phyloP scores from a whole-genome alignment of 169 alveolate genomes.

The Besnoitia besnoiti region DNA sequence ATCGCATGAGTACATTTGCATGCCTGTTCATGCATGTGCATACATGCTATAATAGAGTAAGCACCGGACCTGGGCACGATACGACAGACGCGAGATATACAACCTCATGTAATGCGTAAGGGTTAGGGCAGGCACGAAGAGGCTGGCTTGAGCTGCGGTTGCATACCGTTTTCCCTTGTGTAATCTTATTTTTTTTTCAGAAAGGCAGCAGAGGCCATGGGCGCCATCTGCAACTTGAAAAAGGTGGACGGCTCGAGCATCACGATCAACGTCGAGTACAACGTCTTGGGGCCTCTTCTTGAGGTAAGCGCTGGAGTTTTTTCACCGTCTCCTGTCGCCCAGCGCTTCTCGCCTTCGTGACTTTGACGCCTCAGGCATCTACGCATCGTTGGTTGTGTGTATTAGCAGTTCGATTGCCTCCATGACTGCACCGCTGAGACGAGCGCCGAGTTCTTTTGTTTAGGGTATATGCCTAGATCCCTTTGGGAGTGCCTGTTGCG shows the following conservation, averaged over 20 bases:
- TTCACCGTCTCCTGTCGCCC: neutral
- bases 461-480: neutral
- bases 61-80: constrained; percentile 68
- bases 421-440: too few relatives aligned
- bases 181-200: constrained; percentile 56
- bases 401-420: too few relatives aligned
- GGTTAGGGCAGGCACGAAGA: too few relatives aligned
- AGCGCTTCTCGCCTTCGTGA: neutral
- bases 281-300: constrained; percentile 88
- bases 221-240: constrained; percentile 64
- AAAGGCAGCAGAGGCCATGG: constrained; percentile 70
- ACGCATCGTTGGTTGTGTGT: neutral
- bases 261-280: constrained; percentile 81
- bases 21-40: neutral
- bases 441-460: too few relatives aligned
- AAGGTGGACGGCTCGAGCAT: constrained; percentile 52
- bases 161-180: too few relatives aligned
- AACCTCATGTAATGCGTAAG: too few relatives aligned
- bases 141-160: too few relatives aligned
- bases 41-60: neutral
- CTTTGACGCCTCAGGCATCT: neutral
- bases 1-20: neutral
- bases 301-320: neutral
- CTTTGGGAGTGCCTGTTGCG: too few relatives aligned
- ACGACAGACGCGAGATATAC: too few relatives aligned